Conservation (phyloP, 305 asterid species). For the Fraxinus sp. region DNA sequence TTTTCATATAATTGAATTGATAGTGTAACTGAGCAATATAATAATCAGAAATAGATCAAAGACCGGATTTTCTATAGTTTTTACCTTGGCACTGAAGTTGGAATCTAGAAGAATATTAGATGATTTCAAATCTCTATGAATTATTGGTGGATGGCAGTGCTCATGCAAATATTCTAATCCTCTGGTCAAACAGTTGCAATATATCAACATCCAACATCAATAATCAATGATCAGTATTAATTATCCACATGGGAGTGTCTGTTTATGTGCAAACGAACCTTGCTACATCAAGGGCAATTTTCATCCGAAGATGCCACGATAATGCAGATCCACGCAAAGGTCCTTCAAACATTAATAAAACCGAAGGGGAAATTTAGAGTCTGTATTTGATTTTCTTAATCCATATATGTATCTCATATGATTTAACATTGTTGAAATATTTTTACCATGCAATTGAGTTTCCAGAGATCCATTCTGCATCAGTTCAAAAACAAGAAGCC, state of each 20-base stretch:
- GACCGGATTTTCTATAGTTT: neutral
- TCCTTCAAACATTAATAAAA: conserved; percentile 36
- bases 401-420: neutral
- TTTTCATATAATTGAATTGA: conserved; percentile 8
- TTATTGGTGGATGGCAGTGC: conserved; percentile 66
- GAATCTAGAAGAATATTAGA: conserved; percentile 79
- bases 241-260: conserved; percentile 24
- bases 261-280: conserved; percentile 43
- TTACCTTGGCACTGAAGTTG: conserved; percentile 75
- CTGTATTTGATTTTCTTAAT: neutral
- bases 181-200: conserved; percentile 43
- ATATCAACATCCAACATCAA: conserved; percentile 15
- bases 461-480: conserved; percentile 73
- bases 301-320: conserved; percentile 60
- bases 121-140: conserved; percentile 83
- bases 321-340: conserved; percentile 60
- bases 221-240: conserved; percentile 5
- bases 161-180: conserved; percentile 73
- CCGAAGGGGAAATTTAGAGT: conserved; percentile 11
- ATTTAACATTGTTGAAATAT: neutral
- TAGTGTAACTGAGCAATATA: neutral
- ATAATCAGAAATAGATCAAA: neutral
- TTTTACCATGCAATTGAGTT: conserved; percentile 67
- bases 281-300: conserved; percentile 70
- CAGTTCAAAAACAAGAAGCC: conserved; percentile 67